Evolutionary conservation across 768 basidiomycete genomes (phyloP).

Genomic region (Rhizopogon sp.): DNA sequence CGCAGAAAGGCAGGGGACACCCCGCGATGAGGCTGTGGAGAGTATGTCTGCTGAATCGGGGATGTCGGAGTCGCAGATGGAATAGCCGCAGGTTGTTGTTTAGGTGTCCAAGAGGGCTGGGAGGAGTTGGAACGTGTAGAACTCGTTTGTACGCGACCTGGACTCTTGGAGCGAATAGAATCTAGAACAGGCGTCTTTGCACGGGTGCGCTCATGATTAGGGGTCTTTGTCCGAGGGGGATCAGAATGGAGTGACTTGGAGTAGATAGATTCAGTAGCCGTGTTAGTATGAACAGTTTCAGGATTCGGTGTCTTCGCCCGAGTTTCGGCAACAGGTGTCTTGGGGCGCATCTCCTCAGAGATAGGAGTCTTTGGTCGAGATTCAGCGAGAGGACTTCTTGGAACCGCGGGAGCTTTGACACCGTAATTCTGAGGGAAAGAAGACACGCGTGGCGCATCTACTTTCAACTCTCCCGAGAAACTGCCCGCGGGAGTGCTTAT

Average conservation of each 20-base stretch:
- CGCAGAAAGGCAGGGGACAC: slow-evolving; percentile 60
- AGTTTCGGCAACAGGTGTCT: slow-evolving; percentile 11
- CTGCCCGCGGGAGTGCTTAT: slow-evolving; percentile 40
- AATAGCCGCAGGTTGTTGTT: slow-evolving; percentile 28
- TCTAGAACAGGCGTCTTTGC: slow-evolving; percentile 10
- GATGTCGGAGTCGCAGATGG: slow-evolving; percentile 33
- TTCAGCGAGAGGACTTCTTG: slow-evolving; percentile 9
- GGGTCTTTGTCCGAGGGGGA: neutral
- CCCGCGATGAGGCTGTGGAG: slow-evolving; percentile 34
- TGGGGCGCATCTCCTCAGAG: slow-evolving; percentile 12
- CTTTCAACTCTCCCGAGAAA: slow-evolving; percentile 12
- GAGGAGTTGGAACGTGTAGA: neutral
- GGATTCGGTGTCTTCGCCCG: slow-evolving; percentile 15
- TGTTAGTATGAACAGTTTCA: slow-evolving; percentile 15
- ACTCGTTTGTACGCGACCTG: neutral
- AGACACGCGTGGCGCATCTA: slow-evolving; percentile 10
- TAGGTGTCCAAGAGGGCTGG: slow-evolving; percentile 18
- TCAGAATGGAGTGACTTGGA: neutral
- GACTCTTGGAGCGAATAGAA: neutral
- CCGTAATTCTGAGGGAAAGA: slow-evolving; percentile 17
- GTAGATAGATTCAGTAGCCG: slow-evolving; percentile 9
- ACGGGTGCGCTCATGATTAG: slow-evolving; percentile 5
- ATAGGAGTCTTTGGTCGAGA: slow-evolving; percentile 5
- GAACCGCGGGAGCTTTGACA: neutral
- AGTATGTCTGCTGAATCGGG: slow-evolving; percentile 35